Conservation (phyloP, 495 filamentous ascomycete species). For the Rhypophila decipiens region DNA sequence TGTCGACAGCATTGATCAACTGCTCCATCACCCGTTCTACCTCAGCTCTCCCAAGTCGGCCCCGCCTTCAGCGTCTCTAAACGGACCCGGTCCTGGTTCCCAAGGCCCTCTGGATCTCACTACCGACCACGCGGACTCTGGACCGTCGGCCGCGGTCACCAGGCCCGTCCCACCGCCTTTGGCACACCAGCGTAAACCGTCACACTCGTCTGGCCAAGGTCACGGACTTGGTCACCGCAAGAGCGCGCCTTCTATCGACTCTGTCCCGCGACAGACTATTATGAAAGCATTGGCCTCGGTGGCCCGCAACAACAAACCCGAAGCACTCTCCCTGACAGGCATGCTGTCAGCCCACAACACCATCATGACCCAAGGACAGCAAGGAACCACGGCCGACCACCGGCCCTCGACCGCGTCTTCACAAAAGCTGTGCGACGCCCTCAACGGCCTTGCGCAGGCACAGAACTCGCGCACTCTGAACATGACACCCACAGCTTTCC, state of each 20-base stretch:
- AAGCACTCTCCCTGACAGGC: constrained; percentile 49
- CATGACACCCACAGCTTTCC: constrained; percentile 54
- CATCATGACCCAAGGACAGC: constrained; percentile 26
- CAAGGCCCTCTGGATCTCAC: too few species aligned
- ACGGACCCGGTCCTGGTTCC: not conserved
- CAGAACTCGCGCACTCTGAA: constrained; percentile 26
- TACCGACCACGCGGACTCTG: constrained; percentile 2
- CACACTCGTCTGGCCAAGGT: constrained; percentile 5
- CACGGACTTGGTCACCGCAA: constrained; percentile 44
- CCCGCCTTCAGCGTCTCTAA: not conserved
- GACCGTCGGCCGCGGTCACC: not conserved
- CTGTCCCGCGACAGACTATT: constrained; percentile 76
- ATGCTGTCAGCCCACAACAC: constrained; percentile 40
- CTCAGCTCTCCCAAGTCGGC: not conserved
- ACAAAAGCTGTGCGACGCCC: constrained; percentile 57
- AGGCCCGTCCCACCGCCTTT: not conserved
- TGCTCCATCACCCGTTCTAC: not conserved
- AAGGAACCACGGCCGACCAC: constrained; percentile 30
- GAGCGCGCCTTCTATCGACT: constrained; percentile 60
- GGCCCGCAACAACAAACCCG: constrained; percentile 52
- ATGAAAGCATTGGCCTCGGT: constrained; percentile 81
- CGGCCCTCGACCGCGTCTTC: constrained; percentile 46
- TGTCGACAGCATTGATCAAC: too few species aligned
- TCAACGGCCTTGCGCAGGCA: constrained; percentile 52
- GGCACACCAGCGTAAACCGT: not conserved